Evolutionary conservation across 176 grass and related monocot species (phyloP).

Genomic region (Eleusine coracana): DNA sequence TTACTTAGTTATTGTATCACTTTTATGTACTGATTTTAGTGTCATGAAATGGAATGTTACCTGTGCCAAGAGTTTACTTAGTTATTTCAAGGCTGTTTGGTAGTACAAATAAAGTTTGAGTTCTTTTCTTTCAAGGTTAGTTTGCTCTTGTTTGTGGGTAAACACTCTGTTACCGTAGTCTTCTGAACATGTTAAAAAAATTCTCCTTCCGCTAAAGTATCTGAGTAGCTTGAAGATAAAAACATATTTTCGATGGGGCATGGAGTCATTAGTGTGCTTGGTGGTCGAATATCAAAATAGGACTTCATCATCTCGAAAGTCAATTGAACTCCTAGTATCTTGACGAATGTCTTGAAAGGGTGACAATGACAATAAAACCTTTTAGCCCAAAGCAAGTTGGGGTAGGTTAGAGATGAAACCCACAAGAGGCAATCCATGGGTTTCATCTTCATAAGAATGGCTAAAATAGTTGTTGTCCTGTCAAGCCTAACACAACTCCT

Average conservation of each 20-base stretch:
- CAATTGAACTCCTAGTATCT: not conserved
- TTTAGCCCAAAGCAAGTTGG: too few relatives aligned
- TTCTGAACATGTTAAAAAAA: not conserved
- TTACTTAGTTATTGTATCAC: not conserved
- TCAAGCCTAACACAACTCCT: too few relatives aligned
- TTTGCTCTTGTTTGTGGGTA: not conserved
- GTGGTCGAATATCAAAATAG: not conserved
- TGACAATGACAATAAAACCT: too few relatives aligned
- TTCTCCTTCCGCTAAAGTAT: not conserved
- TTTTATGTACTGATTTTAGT: slow-evolving; percentile 12
- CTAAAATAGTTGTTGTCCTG: too few relatives aligned
- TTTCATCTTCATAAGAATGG: too few relatives aligned
- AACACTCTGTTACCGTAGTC: not conserved
- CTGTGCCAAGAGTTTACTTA: not conserved
- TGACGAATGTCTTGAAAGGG: not conserved
- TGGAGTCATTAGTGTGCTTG: not conserved
- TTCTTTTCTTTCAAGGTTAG: too few relatives aligned
- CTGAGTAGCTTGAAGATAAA: not conserved
- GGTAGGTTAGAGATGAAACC: too few relatives aligned
- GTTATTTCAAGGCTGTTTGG: not conserved
- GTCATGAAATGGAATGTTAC: not conserved
- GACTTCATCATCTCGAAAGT: not conserved
- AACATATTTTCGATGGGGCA: not conserved
- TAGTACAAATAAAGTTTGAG: not conserved
- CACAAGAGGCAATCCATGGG: too few relatives aligned